phyloP scores from a whole-genome alignment of 805 yeast genomes.

The Lipomyces anomalus region DNA sequence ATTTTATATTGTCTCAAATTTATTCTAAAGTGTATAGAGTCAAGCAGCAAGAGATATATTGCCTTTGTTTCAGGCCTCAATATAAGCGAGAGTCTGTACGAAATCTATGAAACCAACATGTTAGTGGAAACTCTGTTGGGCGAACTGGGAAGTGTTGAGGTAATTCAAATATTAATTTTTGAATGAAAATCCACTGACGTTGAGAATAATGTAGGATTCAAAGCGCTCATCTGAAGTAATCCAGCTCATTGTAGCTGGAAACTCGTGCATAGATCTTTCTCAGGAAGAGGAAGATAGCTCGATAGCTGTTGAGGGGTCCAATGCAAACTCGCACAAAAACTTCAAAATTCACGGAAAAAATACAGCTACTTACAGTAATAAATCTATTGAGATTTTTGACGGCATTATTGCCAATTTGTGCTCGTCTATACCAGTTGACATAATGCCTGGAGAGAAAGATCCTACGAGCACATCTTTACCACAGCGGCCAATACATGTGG shows the following conservation, averaged over 20 bases:
- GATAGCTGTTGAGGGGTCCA: constrained; percentile 5
- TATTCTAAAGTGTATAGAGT: not conserved
- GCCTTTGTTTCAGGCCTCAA: constrained; percentile 76
- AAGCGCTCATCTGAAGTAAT: constrained; percentile 33
- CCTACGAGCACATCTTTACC: constrained; percentile 84
- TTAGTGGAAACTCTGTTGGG: constrained; percentile 70
- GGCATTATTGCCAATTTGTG: constrained; percentile 51
- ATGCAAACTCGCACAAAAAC: constrained; percentile 17
- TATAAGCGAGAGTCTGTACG: constrained; percentile 43
- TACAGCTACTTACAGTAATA: constrained; percentile 18
- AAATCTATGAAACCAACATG: constrained; percentile 47
- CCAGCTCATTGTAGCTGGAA: constrained; percentile 66
- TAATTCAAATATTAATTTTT: constrained; percentile 7
- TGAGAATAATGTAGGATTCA: constrained; percentile 17
- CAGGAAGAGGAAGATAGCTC: constrained; percentile 1
- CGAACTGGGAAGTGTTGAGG: constrained; percentile 44
- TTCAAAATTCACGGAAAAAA: constrained; percentile 18
- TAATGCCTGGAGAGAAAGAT: constrained; percentile 82
- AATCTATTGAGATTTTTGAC: constrained; percentile 42
- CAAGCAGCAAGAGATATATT: constrained; percentile 35
- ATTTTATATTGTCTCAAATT: not conserved
- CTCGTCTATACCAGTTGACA: constrained; percentile 56
- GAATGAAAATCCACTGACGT: not conserved
- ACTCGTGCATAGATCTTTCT: constrained; percentile 44
- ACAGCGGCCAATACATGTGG: constrained; percentile 81